A percentile compares a stretch with the other conserved stretches of the same genome.
These are phyloP conservation scores for Chimonanthus praecox DNA, from an alignment of 164 flowering plant genomes.

Conservation along the genomic window DNA sequence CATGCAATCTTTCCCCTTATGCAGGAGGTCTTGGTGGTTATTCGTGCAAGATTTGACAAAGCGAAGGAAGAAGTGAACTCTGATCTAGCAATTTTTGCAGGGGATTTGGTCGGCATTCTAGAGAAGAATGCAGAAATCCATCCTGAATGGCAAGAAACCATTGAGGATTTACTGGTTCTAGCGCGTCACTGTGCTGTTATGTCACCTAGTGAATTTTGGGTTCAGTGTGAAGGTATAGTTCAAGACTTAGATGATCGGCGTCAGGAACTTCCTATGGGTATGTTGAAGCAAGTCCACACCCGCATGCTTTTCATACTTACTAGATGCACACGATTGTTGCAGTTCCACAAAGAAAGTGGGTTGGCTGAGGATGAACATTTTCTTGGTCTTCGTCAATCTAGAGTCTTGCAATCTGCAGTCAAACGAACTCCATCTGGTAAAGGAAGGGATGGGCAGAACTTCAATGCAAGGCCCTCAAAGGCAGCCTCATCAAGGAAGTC, in stretches of 20 bases:
- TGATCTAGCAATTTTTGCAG: constrained; percentile 94
- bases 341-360: constrained; percentile 96
- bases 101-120: constrained; percentile 78
- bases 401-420: constrained; percentile 55
- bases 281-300: constrained; percentile 90
- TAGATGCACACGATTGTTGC: constrained; percentile 91
- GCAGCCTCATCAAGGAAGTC: constrained; percentile 24
- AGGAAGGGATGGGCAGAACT: constrained; percentile 36
- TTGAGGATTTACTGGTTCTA: constrained; percentile 85
- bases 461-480: constrained; percentile 35
- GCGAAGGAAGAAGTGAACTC: constrained; percentile 99
- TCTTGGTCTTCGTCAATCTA: constrained; percentile 64
- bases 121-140: constrained; percentile 89
- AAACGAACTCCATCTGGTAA: constrained; percentile 42
- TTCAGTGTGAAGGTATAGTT: constrained; percentile 98
- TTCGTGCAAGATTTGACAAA: constrained; percentile 87
- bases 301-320: constrained; percentile 99
- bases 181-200: constrained; percentile 94
- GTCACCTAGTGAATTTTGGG: constrained; percentile 96
- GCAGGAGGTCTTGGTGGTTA: constrained; percentile 83
- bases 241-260: constrained; percentile 97
- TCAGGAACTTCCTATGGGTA: constrained; percentile 92
- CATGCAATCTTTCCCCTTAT: constrained; percentile 1
- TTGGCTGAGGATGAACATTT: constrained; percentile 76
- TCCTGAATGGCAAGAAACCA: constrained; percentile 97